These are phyloP conservation scores for Aschersonia sp. DNA, from an alignment of 2,329 filamentous ascomycete species.

Conservation along the genomic window DNA sequence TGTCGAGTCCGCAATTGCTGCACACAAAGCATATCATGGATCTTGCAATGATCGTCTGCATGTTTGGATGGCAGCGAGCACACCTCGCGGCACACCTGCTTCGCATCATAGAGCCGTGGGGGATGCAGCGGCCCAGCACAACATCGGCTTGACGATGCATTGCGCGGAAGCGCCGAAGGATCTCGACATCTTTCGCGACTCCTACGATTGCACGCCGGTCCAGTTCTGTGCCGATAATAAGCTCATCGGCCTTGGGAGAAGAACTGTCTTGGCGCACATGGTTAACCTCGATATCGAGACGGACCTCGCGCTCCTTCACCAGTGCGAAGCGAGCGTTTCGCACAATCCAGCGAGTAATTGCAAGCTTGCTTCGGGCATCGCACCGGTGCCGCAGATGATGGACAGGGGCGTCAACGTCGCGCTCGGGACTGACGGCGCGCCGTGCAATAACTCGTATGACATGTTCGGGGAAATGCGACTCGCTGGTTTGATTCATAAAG, in stretches of 20 bases:
- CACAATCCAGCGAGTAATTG: conserved; percentile 37
- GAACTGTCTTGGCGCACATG: conserved; percentile 4
- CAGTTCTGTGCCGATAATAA: conserved; percentile 22
- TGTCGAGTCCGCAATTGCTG: conserved; percentile 8
- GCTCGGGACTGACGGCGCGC: conserved; percentile 37
- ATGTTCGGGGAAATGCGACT: conserved; percentile 38
- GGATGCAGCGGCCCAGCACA: conserved; percentile 19
- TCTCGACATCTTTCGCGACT: conserved; percentile 18
- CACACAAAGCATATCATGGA: conserved; percentile 11
- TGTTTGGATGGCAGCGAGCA: conserved; percentile 32
- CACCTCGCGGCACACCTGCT: conserved; percentile 27
- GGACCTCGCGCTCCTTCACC: conserved; percentile 2
- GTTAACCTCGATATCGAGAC: conserved; percentile 2
- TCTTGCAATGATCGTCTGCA: conserved; percentile 23
- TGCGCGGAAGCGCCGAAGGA: conserved; percentile 27
- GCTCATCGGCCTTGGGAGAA: conserved; percentile 1
- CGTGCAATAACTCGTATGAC: conserved; percentile 36
- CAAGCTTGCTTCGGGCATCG: conserved; percentile 36
- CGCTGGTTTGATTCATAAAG: conserved; percentile 33
- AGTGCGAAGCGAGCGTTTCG: conserved; percentile 23
- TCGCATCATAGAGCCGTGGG: conserved; percentile 24
- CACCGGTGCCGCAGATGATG: conserved; percentile 28
- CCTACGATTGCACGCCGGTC: conserved; percentile 26
- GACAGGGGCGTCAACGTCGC: conserved; percentile 27
- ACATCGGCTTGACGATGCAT: conserved; percentile 31